These are phyloP conservation scores for Cercospora beticola DNA, from an alignment of 2,329 filamentous ascomycete genomes.

Conservation along the genomic window DNA sequence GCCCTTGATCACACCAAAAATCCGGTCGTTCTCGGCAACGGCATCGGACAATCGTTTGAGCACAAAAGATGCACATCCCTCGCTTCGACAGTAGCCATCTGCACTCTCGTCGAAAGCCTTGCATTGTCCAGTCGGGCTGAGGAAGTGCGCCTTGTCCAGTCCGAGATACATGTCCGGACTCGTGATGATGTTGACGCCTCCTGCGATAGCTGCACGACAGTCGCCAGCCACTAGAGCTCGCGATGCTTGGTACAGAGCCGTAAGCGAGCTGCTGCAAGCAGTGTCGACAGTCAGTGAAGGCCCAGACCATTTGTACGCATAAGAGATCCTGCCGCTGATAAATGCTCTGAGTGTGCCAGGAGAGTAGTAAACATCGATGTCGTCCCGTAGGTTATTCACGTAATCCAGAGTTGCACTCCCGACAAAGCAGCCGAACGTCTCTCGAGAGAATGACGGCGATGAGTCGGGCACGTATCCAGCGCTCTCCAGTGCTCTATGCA, in stretches of 20 bases:
- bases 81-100: slow-evolving; percentile 40
- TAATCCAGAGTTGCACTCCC: slow-evolving; percentile 15
- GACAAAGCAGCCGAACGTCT: slow-evolving; percentile 16
- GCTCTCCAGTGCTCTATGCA: slow-evolving; percentile 12
- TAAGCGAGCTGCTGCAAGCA: slow-evolving; percentile 16
- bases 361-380: slow-evolving; percentile 16
- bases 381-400: slow-evolving; percentile 11
- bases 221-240: slow-evolving; percentile 13
- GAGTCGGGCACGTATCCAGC: slow-evolving; percentile 19
- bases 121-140: slow-evolving; percentile 25
- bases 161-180: slow-evolving; percentile 21
- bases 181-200: slow-evolving; percentile 20
- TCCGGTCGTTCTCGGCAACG: slow-evolving; percentile 39
- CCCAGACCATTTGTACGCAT: slow-evolving; percentile 21
- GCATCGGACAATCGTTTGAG: slow-evolving; percentile 40
- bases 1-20: slow-evolving; percentile 34
- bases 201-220: slow-evolving; percentile 16
- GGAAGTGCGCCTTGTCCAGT: slow-evolving; percentile 24
- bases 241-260: slow-evolving; percentile 15
- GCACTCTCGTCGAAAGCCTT: slow-evolving; percentile 38
- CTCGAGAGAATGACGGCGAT: slow-evolving; percentile 7
- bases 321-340: slow-evolving; percentile 12
- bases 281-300: slow-evolving; percentile 16
- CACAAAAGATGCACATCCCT: slow-evolving; percentile 34
- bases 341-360: slow-evolving; percentile 16